Conservation (phyloP, 768 basidiomycete species). For the Floccularia luteovirens region DNA sequence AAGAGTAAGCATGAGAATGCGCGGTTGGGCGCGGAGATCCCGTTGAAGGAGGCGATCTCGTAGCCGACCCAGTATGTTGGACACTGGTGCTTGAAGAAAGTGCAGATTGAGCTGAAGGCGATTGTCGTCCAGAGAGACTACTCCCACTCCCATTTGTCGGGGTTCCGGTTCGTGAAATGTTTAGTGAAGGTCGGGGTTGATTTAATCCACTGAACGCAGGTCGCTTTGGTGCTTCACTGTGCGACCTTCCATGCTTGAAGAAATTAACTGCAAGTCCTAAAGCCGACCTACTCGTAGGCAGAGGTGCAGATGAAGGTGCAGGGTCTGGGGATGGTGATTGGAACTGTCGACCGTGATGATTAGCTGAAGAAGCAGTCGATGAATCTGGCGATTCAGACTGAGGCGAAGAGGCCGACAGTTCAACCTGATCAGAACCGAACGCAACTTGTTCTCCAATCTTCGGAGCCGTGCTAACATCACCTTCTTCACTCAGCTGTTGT, state of each 20-base stretch:
- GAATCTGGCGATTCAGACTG: too few relatives aligned
- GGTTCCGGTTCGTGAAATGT: conserved; percentile 19
- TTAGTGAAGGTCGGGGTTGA: conserved; percentile 24
- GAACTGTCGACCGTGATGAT: conserved; percentile 5
- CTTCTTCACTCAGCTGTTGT: conserved; percentile 6
- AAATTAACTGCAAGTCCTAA: conserved; percentile 33
- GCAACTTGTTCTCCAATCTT: too few relatives aligned
- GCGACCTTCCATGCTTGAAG: conserved; percentile 35
- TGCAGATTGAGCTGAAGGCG: neutral
- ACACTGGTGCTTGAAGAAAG: neutral
- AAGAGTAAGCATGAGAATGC: too few relatives aligned
- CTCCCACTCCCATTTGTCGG: conserved; percentile 6
- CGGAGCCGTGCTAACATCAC: conserved; percentile 11
- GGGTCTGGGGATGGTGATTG: conserved; percentile 9
- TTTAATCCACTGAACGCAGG: conserved; percentile 10
- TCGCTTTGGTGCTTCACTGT: conserved; percentile 26
- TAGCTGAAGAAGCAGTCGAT: too few relatives aligned
- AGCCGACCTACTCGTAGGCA: conserved; percentile 18
- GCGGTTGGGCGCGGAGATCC: neutral
- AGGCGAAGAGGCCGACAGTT: too few relatives aligned
- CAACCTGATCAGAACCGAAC: too few relatives aligned
- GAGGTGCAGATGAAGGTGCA: conserved; percentile 6
- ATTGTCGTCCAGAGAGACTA: conserved; percentile 8
- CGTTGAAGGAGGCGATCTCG: neutral
- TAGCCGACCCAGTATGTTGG: neutral